These are phyloP conservation scores for Pseudogymnoascus sp. DNA, from an alignment of 2,329 filamentous ascomycete genomes.

Conservation along the genomic window DNA sequence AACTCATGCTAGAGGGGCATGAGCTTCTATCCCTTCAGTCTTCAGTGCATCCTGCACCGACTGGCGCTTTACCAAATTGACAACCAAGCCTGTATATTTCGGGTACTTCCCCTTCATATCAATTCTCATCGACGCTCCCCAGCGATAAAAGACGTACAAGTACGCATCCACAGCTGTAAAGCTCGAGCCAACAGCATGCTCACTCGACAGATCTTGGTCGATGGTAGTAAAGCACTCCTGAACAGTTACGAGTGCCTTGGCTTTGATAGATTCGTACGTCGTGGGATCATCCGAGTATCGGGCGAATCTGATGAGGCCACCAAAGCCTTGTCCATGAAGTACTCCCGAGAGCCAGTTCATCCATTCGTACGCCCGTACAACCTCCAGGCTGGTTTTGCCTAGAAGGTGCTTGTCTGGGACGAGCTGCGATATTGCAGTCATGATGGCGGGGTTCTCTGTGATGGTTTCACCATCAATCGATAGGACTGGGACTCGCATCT, in stretches of 20 bases:
- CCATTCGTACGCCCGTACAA: conserved; percentile 29
- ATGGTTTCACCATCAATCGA: conserved; percentile 24
- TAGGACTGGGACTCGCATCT: conserved; percentile 27
- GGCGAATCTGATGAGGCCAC: conserved; percentile 20
- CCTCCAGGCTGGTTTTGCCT: conserved; percentile 25
- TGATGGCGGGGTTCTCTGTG: conserved; percentile 29
- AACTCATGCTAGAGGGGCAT: conserved; percentile 9
- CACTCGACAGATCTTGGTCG: conserved; percentile 20
- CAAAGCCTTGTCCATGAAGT: conserved; percentile 26
- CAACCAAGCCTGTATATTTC: conserved; percentile 15
- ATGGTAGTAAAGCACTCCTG: conserved; percentile 21
- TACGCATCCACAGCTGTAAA: conserved; percentile 31
- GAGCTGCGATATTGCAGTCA: conserved; percentile 27
- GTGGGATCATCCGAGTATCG: conserved; percentile 22
- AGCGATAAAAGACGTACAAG: conserved; percentile 29
- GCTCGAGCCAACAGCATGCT: conserved; percentile 22
- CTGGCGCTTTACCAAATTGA: conserved; percentile 12
- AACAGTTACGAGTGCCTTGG: conserved; percentile 19
- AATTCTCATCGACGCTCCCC: conserved; percentile 19
- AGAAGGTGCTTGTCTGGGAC: conserved; percentile 24
- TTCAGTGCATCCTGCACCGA: conserved; percentile 10
- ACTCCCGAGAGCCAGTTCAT: conserved; percentile 28
- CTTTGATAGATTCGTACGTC: conserved; percentile 16
- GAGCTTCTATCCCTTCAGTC: conserved; percentile 10
- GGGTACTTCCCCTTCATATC: conserved; percentile 20